A percentile compares a stretch with the other conserved stretches of the same genome.
phyloP scores from a whole-genome alignment of 2,329 filamentous ascomycete species.

The Paraconiothyrium brasiliense region DNA sequence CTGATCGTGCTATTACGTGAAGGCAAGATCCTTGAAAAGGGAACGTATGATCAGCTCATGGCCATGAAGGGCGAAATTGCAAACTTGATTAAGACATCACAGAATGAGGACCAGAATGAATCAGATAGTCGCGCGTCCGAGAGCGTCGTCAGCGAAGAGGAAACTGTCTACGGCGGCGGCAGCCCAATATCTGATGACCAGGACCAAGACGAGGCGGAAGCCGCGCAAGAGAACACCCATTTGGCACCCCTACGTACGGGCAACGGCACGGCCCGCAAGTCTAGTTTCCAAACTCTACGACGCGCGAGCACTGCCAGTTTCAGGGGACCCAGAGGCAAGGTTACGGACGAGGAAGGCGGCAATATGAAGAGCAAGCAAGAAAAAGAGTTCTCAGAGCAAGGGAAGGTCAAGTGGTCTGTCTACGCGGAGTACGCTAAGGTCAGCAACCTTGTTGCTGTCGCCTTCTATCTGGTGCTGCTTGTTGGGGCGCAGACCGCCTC shows the following conservation, averaged over 20 bases:
- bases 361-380: conserved; percentile 80
- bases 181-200: conserved; percentile 60
- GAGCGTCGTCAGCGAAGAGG: conserved; percentile 73
- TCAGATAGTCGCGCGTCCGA: conserved; percentile 59
- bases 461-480: conserved; percentile 79
- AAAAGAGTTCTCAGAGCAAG: conserved; percentile 91
- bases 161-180: conserved; percentile 61
- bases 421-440: conserved; percentile 95
- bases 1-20: conserved; percentile 87
- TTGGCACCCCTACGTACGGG: conserved; percentile 76
- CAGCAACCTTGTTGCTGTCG: conserved; percentile 86
- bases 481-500: conserved; percentile 82
- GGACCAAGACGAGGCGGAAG: conserved; percentile 63
- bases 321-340: conserved; percentile 82
- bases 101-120: conserved; percentile 61
- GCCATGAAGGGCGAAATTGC: conserved; percentile 93
- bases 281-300: conserved; percentile 81
- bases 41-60: conserved; percentile 89
- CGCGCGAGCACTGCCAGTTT: conserved; percentile 93
- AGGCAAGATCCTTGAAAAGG: conserved; percentile 83
- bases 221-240: conserved; percentile 75
- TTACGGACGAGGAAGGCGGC: conserved; percentile 83
- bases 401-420: conserved; percentile 97
- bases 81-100: conserved; percentile 81
- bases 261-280: conserved; percentile 66